phyloP scores from a whole-genome alignment of 2,329 filamentous ascomycete genomes.

The Fusarium annulatum region DNA sequence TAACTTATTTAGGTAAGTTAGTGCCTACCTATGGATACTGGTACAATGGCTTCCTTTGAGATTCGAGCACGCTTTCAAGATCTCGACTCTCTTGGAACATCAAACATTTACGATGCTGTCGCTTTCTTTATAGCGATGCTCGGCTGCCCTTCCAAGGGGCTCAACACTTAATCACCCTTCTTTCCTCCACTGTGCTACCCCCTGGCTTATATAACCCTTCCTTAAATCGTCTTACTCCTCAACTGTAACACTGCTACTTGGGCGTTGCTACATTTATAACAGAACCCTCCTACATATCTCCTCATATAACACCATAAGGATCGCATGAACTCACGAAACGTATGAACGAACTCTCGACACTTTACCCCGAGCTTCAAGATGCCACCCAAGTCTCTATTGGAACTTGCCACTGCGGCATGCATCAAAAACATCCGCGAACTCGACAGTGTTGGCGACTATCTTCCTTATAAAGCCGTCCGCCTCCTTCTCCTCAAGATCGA shows the following conservation, averaged over 20 bases:
- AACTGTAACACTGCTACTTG: not conserved
- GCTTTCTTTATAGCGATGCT: not conserved
- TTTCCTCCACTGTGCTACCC: not conserved
- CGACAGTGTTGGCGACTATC: slow-evolving; percentile 75
- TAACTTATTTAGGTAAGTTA: too few relatives aligned
- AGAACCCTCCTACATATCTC: not conserved
- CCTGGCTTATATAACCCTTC: not conserved
- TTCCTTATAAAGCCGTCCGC: slow-evolving; percentile 71
- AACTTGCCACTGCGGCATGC: slow-evolving; percentile 62
- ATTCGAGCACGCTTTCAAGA: not conserved
- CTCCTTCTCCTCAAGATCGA: slow-evolving; percentile 78
- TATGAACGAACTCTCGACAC: not conserved
- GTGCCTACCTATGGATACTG: not conserved
- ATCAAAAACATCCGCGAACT: slow-evolving; percentile 68
- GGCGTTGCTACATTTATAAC: not conserved
- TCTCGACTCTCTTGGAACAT: not conserved
- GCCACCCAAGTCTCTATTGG: slow-evolving; percentile 62
- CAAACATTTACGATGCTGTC: not conserved
- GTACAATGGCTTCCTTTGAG: slow-evolving; percentile 4
- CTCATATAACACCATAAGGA: not conserved
- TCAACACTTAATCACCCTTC: not conserved
- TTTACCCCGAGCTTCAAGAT: slow-evolving; percentile 33
- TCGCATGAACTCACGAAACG: not conserved
- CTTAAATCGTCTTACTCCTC: not conserved
- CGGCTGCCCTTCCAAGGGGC: not conserved